Evolutionary conservation across 345 rosid species (phyloP).

Genomic region (Moringa oleifera): DNA sequence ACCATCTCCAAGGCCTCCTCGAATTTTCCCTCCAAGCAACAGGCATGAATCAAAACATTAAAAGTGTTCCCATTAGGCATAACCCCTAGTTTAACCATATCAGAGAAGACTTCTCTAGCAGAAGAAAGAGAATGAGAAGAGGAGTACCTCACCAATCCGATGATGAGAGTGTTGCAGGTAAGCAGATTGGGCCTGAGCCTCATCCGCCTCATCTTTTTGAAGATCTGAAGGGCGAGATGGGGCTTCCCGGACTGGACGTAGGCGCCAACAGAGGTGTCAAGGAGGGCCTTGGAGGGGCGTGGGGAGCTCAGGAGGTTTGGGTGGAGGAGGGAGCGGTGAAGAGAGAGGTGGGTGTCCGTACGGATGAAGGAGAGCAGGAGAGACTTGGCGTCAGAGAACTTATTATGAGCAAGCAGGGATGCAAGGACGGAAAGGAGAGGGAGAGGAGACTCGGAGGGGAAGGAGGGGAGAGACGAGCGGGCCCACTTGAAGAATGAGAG

Average conservation of each 20-base stretch:
- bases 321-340: conserved; percentile 47
- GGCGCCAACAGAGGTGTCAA: conserved; percentile 52
- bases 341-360: conserved; percentile 38
- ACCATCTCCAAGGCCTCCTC: conserved; percentile 43
- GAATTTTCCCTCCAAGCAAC: conserved; percentile 57
- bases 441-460: conserved; percentile 33
- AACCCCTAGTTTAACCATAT: conserved; percentile 47
- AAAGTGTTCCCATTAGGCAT: conserved; percentile 41
- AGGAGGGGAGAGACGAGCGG: conserved; percentile 34
- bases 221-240: conserved; percentile 61
- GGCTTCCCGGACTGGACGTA: conserved; percentile 55
- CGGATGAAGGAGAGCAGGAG: conserved; percentile 57
- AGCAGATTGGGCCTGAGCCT: conserved; percentile 51
- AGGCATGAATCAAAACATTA: conserved; percentile 66
- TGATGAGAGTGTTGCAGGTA: conserved; percentile 67
- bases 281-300: conserved; percentile 40
- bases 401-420: conserved; percentile 42
- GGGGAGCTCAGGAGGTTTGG: conserved; percentile 25
- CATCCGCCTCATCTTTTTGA: conserved; percentile 55
- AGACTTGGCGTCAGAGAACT: conserved; percentile 62
- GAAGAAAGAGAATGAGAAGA: conserved; percentile 43
- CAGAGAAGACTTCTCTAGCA: conserved; percentile 51
- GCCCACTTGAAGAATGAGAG: conserved; percentile 57
- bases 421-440: conserved; percentile 60
- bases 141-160: conserved; percentile 58